phyloP scores from a whole-genome alignment of 2,329 filamentous ascomycete genomes.

The Sporothrix schenckii region DNA sequence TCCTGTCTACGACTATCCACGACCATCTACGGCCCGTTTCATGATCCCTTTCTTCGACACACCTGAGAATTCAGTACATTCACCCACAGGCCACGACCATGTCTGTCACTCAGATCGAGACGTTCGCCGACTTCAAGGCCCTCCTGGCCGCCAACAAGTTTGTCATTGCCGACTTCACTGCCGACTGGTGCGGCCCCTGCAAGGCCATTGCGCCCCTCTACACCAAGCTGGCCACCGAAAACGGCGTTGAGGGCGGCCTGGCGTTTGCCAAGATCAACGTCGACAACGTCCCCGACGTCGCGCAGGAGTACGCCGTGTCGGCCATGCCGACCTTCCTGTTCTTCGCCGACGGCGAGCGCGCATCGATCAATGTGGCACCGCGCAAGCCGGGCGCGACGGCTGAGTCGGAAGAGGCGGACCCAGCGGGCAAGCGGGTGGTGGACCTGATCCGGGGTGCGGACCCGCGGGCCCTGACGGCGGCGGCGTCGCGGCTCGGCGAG shows the following conservation, averaged over 20 bases:
- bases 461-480: slow-evolving; percentile 37
- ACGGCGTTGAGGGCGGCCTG: slow-evolving; percentile 48
- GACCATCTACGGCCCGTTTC: neutral
- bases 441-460: slow-evolving; percentile 38
- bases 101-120: slow-evolving; percentile 46
- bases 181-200: slow-evolving; percentile 65
- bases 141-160: slow-evolving; percentile 54
- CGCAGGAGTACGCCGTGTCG: slow-evolving; percentile 54
- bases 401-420: slow-evolving; percentile 31
- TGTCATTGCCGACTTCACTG: slow-evolving; percentile 61
- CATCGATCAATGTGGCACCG: slow-evolving; percentile 40
- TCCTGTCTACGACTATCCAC: neutral
- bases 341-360: slow-evolving; percentile 58
- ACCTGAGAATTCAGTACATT: neutral
- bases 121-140: slow-evolving; percentile 52
- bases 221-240: slow-evolving; percentile 50
- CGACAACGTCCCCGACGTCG: slow-evolving; percentile 56
- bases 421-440: slow-evolving; percentile 27
- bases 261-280: slow-evolving; percentile 64
- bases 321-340: slow-evolving; percentile 64
- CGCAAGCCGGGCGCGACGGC: slow-evolving; percentile 28
- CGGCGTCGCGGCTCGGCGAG: slow-evolving; percentile 36
- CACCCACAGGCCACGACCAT: slow-evolving; percentile 23
- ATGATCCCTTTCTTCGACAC: neutral
- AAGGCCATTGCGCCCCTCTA: slow-evolving; percentile 61